A percentile compares a stretch with the other conserved stretches of the same genome.
These are phyloP conservation scores for Stagonosporopsis rhizophila DNA, from an alignment of 2,329 filamentous ascomycete species.

Conservation along the genomic window DNA sequence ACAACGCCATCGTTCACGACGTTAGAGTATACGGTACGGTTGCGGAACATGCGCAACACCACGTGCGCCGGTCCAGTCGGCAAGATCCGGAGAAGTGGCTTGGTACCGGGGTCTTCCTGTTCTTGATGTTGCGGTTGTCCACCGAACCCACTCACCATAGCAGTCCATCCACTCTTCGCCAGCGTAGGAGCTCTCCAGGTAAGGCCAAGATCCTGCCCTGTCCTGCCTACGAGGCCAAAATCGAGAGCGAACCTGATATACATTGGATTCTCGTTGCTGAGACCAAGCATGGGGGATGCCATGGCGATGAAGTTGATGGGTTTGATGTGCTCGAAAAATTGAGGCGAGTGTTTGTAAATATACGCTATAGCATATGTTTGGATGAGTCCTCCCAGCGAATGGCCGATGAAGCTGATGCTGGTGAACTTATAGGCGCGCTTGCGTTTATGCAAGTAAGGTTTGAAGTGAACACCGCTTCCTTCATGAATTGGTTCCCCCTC, in stretches of 20 bases:
- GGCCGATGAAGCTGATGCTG: slow-evolving; percentile 92
- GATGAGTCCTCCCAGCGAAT: slow-evolving; percentile 87
- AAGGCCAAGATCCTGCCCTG: slow-evolving; percentile 91
- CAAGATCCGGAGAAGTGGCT: slow-evolving; percentile 85
- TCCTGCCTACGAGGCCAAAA: slow-evolving; percentile 94
- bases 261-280: slow-evolving; percentile 96
- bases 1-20: slow-evolving; percentile 98
- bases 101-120: slow-evolving; percentile 76
- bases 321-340: slow-evolving; percentile 85
- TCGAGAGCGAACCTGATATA: slow-evolving; percentile 98
- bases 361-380: slow-evolving; percentile 96
- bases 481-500: slow-evolving; percentile 62
- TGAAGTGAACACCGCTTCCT: slow-evolving; percentile 65
- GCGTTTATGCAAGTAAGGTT: slow-evolving; percentile 53
- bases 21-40: slow-evolving; percentile 92
- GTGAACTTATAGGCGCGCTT: slow-evolving; percentile 79
- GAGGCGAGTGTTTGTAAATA: slow-evolving; percentile 92
- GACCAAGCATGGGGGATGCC: slow-evolving; percentile 84
- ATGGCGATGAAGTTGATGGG: slow-evolving; percentile 91
- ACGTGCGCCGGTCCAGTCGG: slow-evolving; percentile 90
- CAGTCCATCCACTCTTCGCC: slow-evolving; percentile 85
- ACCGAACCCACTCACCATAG: slow-evolving; percentile 81
- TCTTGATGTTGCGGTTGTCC: slow-evolving; percentile 63
- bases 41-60: slow-evolving; percentile 85
- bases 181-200: slow-evolving; percentile 92